Conservation (phyloP, 306 rosid species). For the Aeschynomene evenia region DNA sequence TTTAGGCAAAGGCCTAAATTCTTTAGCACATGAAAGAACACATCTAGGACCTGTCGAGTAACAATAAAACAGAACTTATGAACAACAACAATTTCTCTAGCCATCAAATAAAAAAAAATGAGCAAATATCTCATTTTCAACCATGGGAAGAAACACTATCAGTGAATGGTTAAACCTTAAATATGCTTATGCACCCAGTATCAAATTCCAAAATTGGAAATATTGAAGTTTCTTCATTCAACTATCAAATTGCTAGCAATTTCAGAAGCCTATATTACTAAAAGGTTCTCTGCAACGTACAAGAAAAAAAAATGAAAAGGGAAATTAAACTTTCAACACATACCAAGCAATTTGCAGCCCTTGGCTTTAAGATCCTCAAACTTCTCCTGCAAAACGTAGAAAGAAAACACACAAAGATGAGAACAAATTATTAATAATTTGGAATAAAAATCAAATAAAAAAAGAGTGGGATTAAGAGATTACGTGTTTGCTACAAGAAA, state of each 20-base stretch:
- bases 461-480: not conserved
- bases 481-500: constrained; percentile 78
- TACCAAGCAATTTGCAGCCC: constrained; percentile 86
- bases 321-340: not conserved
- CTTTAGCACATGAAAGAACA: constrained; percentile 75
- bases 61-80: constrained; percentile 23
- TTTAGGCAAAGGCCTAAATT: constrained; percentile 64
- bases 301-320: not conserved
- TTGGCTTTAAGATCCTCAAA: constrained; percentile 71
- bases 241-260: not conserved
- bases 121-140: not conserved
- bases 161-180: not conserved
- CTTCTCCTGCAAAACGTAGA: constrained; percentile 57
- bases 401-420: not conserved
- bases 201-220: constrained; percentile 15
- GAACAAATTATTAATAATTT: not conserved
- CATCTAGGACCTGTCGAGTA: constrained; percentile 79
- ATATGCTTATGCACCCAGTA: not conserved
- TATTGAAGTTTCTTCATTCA: not conserved
- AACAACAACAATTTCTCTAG: not conserved
- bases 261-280: not conserved
- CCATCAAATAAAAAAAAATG: not conserved
- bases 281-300: not conserved
- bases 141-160: constrained; percentile 11
- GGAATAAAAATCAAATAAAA: too few relatives aligned